Percentiles rank a stretch among this genome's conserved stretches.
Evolutionary conservation across 441 rosid genomes (phyloP).

Genomic region (Gossypium schwendimanii): DNA sequence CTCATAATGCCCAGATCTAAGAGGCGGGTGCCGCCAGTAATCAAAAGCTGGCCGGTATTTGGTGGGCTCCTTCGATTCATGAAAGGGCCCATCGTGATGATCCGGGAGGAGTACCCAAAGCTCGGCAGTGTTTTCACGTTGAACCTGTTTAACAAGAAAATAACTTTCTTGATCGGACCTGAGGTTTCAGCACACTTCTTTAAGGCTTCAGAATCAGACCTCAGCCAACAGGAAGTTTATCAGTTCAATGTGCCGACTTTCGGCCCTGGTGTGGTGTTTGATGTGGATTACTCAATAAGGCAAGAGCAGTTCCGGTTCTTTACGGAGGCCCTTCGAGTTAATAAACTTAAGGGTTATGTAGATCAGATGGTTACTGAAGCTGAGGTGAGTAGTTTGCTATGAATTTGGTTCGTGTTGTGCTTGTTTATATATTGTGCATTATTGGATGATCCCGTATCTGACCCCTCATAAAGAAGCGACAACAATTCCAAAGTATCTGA

Average conservation of each 20-base stretch:
- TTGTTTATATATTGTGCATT: background rate
- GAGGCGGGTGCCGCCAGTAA: slow-evolving; percentile 73
- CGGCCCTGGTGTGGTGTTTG: slow-evolving; percentile 98
- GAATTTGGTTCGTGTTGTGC: background rate
- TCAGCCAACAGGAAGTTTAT: slow-evolving; percentile 98
- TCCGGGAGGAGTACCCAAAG: slow-evolving; percentile 85
- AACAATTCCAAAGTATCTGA: background rate
- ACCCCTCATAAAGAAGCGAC: background rate
- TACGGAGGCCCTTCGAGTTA: slow-evolving; percentile 81
- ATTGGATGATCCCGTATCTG: background rate
- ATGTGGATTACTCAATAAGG: slow-evolving; percentile 79
- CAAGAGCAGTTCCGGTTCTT: slow-evolving; percentile 99
- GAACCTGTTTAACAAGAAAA: slow-evolving; percentile 61
- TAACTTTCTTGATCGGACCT: slow-evolving; percentile 90
- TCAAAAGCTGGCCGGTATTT: slow-evolving; percentile 54
- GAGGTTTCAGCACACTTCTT: slow-evolving; percentile 96
- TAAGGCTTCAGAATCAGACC: slow-evolving; percentile 84
- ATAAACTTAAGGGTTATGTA: slow-evolving; percentile 85
- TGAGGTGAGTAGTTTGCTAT: slow-evolving; percentile 38
- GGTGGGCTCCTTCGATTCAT: slow-evolving; percentile 74
- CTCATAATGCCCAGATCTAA: slow-evolving; percentile 50
- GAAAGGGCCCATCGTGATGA: slow-evolving; percentile 82
- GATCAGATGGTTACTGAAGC: slow-evolving; percentile 96
- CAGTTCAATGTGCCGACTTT: slow-evolving; percentile 97
- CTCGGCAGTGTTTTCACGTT: slow-evolving; percentile 95